A percentile compares a stretch with the other conserved stretches of the same genome.
phyloP scores from a whole-genome alignment of 192 early-diverging fungal genomes.

The Entomortierella lignicola region DNA sequence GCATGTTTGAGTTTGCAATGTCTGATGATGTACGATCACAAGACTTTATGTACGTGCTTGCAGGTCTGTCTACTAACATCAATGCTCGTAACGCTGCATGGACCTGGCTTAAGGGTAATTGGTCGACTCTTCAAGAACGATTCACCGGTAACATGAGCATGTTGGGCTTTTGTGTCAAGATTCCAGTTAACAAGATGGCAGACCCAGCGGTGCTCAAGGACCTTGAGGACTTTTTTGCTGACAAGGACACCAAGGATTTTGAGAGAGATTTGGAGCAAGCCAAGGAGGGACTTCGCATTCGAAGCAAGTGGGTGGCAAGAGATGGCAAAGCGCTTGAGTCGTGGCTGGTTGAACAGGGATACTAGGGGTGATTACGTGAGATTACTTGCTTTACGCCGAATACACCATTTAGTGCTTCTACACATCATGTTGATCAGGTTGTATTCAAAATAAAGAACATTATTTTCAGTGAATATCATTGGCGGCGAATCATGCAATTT shows the following conservation, averaged over 20 bases:
- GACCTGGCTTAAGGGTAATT: slow-evolving; percentile 66
- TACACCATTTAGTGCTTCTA: too few relatives aligned
- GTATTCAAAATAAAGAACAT: too few relatives aligned
- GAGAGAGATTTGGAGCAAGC: slow-evolving; percentile 70
- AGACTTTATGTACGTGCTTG: slow-evolving; percentile 66
- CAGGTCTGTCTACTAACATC: slow-evolving; percentile 54
- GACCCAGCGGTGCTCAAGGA: slow-evolving; percentile 61
- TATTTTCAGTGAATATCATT: too few relatives aligned
- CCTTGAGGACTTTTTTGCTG: slow-evolving; percentile 63
- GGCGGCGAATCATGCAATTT: too few relatives aligned
- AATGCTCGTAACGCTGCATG: slow-evolving; percentile 61
- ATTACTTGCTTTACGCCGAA: too few relatives aligned
- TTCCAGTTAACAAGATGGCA: slow-evolving; percentile 61
- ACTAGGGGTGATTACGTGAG: slow-evolving; percentile 36
- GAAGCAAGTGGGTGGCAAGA: slow-evolving; percentile 60
- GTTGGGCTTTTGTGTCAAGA: slow-evolving; percentile 66
- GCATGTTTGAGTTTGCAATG: slow-evolving; percentile 65
- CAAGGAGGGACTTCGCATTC: slow-evolving; percentile 67
- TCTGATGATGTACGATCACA: slow-evolving; percentile 68
- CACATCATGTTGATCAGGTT: too few relatives aligned
- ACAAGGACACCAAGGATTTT: slow-evolving; percentile 62
- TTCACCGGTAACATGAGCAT: slow-evolving; percentile 70
- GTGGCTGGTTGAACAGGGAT: slow-evolving; percentile 40
- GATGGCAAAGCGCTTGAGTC: slow-evolving; percentile 65
- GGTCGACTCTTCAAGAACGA: slow-evolving; percentile 56